Base-by-base conservation (phyloP, 768 basidiomycete species). In the Sistotremastrum suecicum region DNA sequence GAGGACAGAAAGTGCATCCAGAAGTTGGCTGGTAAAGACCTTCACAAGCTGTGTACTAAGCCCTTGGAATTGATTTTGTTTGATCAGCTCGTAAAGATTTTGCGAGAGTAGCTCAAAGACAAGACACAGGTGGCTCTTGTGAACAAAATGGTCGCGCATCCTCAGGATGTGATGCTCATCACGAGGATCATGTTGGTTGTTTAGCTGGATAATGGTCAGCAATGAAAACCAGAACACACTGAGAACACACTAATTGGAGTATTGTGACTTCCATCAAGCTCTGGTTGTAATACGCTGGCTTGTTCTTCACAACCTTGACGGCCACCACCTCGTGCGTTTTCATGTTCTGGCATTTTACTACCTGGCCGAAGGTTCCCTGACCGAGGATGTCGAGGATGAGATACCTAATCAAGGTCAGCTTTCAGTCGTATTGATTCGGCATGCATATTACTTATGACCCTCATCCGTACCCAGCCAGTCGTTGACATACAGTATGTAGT, bases 251-350 rank as follows among this genome's bases (percentile, higher is more conserved):
- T 65, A 98, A 67, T 61, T 98, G 90, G 39, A 99, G 70, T 50
- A 99, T 98, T 1, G 91, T 95, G 30, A 98, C 94, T 64, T 99
- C 95, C 95, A 99, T 99, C 86, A 95, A 97, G 63, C 85, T 89
- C 66, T 99, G 95, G 59, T 98, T 97, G 64, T 95, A 91, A 68
- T 99, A 99, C 0, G 95, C 95, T 4, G 94, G 95, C 64, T 98
- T 99, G 65, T 99, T 99, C 70, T 99, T 99, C 53, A 99, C 90
- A 5, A 99, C 95, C 65, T 98, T 99, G 50, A 99, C 95, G 28
- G 95, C 95, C 39, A 95, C 90, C 45, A 98, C 88, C 60, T 97
- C 94, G 63, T 98, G 91, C 32, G 89, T 95, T 68, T 92, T 90
- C 83, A 97, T 92, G 60, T 99, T 98, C 63, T 98, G 95, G 59